Conservation (phyloP, 805 yeast genomes). For the Henningerozyma blattae region DNA sequence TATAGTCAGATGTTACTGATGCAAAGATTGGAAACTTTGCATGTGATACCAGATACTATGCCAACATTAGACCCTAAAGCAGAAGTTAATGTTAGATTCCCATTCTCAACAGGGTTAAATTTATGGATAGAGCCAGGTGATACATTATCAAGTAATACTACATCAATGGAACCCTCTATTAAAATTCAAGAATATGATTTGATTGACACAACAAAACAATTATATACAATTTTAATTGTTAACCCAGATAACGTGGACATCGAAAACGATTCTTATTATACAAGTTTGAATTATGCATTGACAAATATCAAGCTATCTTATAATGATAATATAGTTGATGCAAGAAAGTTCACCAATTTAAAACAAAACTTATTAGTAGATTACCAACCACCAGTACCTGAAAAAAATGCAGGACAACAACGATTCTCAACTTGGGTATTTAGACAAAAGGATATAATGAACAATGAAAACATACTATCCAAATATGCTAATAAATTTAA, state of each 20-base stretch:
- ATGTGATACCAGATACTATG: constrained; percentile 85
- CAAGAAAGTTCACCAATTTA: constrained; percentile 25
- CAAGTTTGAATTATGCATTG: constrained; percentile 70
- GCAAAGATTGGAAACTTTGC: constrained; percentile 83
- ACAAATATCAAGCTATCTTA: constrained; percentile 49
- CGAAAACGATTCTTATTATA: constrained; percentile 50
- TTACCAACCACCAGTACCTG: constrained; percentile 79
- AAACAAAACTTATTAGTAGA: constrained; percentile 36
- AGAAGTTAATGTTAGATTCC: constrained; percentile 64
- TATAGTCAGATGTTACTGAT: constrained; percentile 65
- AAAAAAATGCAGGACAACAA: constrained; percentile 73
- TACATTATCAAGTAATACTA: constrained; percentile 58
- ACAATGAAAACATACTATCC: background rate
- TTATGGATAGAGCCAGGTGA: constrained; percentile 75
- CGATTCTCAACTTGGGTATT: constrained; percentile 86
- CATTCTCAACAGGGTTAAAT: constrained; percentile 50
- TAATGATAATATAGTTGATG: constrained; percentile 41
- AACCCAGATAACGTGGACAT: constrained; percentile 89
- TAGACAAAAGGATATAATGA: constrained; percentile 37
- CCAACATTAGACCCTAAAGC: constrained; percentile 78
- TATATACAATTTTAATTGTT: constrained; percentile 69
- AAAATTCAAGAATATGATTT: constrained; percentile 60
- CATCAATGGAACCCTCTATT: constrained; percentile 65
- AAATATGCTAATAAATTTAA: constrained; percentile 20
- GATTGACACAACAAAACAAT: constrained; percentile 29